These are phyloP conservation scores for Diaporthe citri DNA, from an alignment of 2,329 filamentous ascomycete genomes.

Conservation along the genomic window DNA sequence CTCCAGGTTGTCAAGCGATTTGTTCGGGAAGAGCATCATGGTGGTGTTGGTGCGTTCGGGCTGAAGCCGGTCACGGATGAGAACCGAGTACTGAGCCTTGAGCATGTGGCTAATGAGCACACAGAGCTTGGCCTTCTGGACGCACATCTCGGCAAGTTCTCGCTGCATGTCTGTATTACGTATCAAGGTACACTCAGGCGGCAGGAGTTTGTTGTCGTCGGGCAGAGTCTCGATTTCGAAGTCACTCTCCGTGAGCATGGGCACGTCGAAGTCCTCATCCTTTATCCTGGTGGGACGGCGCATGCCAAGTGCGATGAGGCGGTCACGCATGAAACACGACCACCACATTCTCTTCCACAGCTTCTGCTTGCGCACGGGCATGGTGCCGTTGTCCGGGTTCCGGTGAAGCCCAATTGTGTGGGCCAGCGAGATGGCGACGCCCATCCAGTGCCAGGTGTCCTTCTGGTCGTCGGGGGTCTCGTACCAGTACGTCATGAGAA, in stretches of 20 bases:
- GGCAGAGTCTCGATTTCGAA: slow-evolving; percentile 82
- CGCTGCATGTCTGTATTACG: slow-evolving; percentile 80
- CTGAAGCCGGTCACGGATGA: slow-evolving; percentile 85
- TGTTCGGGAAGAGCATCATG: slow-evolving; percentile 94
- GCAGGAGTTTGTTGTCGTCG: slow-evolving; percentile 76
- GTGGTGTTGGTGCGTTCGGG: slow-evolving; percentile 80
- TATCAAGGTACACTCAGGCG: slow-evolving; percentile 77
- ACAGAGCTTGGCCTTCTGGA: slow-evolving; percentile 91
- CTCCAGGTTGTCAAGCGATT: slow-evolving; percentile 83
- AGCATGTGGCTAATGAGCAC: slow-evolving; percentile 91
- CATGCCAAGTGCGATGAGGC: slow-evolving; percentile 93
- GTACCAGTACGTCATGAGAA: slow-evolving; percentile 98
- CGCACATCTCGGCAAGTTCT: slow-evolving; percentile 87
- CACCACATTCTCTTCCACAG: slow-evolving; percentile 98
- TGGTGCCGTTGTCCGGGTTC: slow-evolving; percentile 81
- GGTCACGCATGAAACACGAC: slow-evolving; percentile 96
- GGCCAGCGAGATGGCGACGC: slow-evolving; percentile 90
- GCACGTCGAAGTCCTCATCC: slow-evolving; percentile 92
- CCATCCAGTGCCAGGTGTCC: slow-evolving; percentile 99
- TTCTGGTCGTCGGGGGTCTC: slow-evolving; percentile 97
- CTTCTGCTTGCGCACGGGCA: slow-evolving; percentile 79
- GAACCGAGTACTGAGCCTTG: slow-evolving; percentile 90
- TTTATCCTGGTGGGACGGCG: slow-evolving; percentile 92
- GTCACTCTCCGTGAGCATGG: slow-evolving; percentile 86
- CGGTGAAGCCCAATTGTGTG: slow-evolving; percentile 95